Conservation (phyloP, 1,284 basidiomycete genomes). For the Boletellus sp. region DNA sequence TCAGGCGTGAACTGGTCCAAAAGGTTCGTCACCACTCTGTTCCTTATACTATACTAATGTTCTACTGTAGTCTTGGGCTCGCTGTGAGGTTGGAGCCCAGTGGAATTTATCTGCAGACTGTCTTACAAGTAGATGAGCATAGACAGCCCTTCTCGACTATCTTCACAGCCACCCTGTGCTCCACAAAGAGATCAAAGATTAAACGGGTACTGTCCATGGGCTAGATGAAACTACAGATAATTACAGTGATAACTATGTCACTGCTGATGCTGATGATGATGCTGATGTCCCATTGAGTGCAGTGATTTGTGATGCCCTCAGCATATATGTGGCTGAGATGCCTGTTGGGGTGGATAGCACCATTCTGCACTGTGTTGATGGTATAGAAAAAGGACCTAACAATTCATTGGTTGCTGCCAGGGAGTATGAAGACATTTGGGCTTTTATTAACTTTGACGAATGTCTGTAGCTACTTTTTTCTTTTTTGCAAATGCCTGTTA, state of each 20-base stretch:
- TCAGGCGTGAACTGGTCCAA: constrained; percentile 16
- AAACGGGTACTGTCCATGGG: not conserved
- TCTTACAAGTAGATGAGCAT: constrained; percentile 4
- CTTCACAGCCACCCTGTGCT: not conserved
- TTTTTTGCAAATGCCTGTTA: not conserved
- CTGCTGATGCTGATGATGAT: not conserved
- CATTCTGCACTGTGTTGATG: not conserved
- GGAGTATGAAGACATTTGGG: not conserved
- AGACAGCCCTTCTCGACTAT: not conserved
- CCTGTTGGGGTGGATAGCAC: not conserved
- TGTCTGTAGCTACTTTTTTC: not conserved
- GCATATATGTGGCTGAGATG: not conserved
- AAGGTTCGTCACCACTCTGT: not conserved
- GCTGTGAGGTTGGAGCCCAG: not conserved
- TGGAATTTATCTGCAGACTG: constrained; percentile 1
- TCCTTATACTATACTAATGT: not conserved
- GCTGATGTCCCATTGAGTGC: constrained; percentile 5
- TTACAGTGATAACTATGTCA: not conserved
- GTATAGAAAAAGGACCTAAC: not conserved
- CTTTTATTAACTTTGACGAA: not conserved
- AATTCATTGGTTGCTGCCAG: not conserved
- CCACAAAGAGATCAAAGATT: constrained; percentile 1
- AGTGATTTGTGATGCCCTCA: not conserved
- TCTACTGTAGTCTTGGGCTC: not conserved
- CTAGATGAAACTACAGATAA: not conserved